These are phyloP conservation scores for Sugiyamaella mastotermitis DNA, from an alignment of 805 yeast genomes.

Conservation along the genomic window DNA sequence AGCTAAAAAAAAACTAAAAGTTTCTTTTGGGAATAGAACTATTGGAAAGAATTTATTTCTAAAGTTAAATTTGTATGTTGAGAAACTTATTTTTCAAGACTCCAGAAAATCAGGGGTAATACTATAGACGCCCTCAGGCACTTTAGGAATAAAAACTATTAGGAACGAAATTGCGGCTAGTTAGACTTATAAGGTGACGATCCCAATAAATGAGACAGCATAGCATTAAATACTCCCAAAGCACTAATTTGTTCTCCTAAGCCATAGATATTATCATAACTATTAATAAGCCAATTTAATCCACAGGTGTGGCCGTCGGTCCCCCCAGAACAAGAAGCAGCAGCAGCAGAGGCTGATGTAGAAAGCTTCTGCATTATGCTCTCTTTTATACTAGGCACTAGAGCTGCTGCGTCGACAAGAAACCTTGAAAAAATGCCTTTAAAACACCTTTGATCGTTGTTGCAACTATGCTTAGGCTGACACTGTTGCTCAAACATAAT, in stretches of 20 bases:
- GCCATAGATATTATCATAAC: slow-evolving; percentile 66
- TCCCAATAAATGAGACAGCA: too few species aligned
- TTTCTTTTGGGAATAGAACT: too few species aligned
- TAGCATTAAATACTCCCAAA: slow-evolving; percentile 55
- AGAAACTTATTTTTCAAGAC: too few species aligned
- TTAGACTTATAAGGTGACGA: too few species aligned
- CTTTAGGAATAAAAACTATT: too few species aligned
- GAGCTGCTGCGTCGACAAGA: slow-evolving; percentile 53
- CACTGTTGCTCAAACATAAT: slow-evolving; percentile 70
- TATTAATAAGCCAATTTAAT: slow-evolving; percentile 51
- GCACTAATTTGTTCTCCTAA: slow-evolving; percentile 83
- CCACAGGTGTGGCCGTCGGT: slow-evolving; percentile 79
- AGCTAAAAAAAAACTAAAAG: too few species aligned
- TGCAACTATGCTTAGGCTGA: slow-evolving; percentile 48
- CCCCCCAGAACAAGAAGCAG: slow-evolving; percentile 75
- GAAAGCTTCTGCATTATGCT: slow-evolving; percentile 42
- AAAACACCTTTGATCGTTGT: slow-evolving; percentile 70
- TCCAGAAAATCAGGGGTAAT: too few species aligned
- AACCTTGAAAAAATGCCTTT: slow-evolving; percentile 64
- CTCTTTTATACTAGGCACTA: slow-evolving; percentile 50
- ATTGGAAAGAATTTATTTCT: too few species aligned
- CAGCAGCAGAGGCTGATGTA: slow-evolving; percentile 63
- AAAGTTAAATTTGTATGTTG: too few species aligned
- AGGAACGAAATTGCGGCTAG: too few species aligned
- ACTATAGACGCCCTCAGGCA: too few species aligned